Evolutionary conservation across 2,329 filamentous ascomycete genomes (phyloP), one percentile per base, ranked within the genome.

Genomic region (Zalaria sp.): DNA sequence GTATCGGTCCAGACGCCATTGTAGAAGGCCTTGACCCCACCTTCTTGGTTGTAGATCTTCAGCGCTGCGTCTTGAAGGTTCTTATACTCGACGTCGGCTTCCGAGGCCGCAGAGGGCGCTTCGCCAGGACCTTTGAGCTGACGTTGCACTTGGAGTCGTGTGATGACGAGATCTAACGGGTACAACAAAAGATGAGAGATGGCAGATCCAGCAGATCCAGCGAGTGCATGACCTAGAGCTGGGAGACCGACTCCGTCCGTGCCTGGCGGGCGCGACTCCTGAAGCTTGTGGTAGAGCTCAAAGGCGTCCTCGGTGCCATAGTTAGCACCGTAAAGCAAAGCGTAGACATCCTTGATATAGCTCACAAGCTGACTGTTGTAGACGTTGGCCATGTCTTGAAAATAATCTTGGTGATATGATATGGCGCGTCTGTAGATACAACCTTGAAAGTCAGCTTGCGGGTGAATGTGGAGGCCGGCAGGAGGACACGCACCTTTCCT

Each of bases 161-260:
- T 87, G 42, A 86, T 81, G 47, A 91, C 76, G 35, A 93, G 73
- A 53, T 85, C 82, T 43, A 93, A 72, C 2, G 87, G 88, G 57
- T 93, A 93, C 4, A 84, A 78, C 42, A 78, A 63, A 37, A 86
- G 70, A 51, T 88, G 89, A 7, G 86, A 83, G 45, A 89, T 72
- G 10, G 83, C 81, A 0, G 84, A 82, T 31, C 85, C 86, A 0
- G 79, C 66, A 4, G 84, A 82, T 40, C 87, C 87, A 3, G 86
- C 86, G 28, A 84, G 61, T 41, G 84, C 87, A 65, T 93, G 86
- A 36, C 84, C 82, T 5, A 93, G 66, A 29, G 85, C 83, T 39
- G 83, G 81, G 4, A 91, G 61, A 0, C 68, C 68, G 25, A 72
- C 67, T 25, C 53, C 55, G 29, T 47, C 39, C 35, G 40, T 32